These are phyloP conservation scores for Lycium barbarum DNA, from an alignment of 257 asterid species.

Conservation along the genomic window DNA sequence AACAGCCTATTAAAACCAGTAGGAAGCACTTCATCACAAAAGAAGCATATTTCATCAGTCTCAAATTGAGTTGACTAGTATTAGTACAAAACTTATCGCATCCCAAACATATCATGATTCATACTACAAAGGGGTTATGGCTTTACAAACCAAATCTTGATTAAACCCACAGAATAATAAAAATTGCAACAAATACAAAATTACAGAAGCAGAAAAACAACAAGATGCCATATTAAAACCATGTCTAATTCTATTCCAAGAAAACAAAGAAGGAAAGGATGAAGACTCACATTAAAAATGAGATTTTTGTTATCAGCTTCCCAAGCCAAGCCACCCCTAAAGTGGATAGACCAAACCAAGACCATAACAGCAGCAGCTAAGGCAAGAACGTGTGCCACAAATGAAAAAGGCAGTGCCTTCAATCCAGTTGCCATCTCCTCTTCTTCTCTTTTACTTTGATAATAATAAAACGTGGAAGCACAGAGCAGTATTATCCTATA, in stretches of 20 bases:
- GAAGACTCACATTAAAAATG: slow-evolving; percentile 72
- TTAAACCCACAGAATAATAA: not conserved
- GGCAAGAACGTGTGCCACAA: slow-evolving; percentile 70
- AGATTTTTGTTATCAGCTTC: slow-evolving; percentile 72
- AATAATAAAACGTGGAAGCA: not conserved
- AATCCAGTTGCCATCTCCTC: slow-evolving; percentile 65
- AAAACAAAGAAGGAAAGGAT: not conserved
- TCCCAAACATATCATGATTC: not conserved
- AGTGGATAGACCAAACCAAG: slow-evolving; percentile 72
- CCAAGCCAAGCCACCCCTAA: slow-evolving; percentile 98
- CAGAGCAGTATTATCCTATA: not conserved
- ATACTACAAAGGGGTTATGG: not conserved
- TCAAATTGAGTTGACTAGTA: not conserved
- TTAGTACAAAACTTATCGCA: not conserved
- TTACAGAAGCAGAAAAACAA: not conserved
- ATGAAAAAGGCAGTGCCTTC: slow-evolving; percentile 69
- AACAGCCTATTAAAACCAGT: not conserved
- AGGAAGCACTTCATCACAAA: not conserved
- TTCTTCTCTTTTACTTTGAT: slow-evolving; percentile 9
- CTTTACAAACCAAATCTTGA: slow-evolving; percentile 5
- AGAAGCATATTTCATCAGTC: not conserved
- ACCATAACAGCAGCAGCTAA: slow-evolving; percentile 67
- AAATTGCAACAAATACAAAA: not conserved
- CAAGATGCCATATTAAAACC: not conserved
- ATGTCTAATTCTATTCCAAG: not conserved